Base-by-base conservation (phyloP, 1,139 yeast species). In the Kodamaea ohmeri region DNA sequence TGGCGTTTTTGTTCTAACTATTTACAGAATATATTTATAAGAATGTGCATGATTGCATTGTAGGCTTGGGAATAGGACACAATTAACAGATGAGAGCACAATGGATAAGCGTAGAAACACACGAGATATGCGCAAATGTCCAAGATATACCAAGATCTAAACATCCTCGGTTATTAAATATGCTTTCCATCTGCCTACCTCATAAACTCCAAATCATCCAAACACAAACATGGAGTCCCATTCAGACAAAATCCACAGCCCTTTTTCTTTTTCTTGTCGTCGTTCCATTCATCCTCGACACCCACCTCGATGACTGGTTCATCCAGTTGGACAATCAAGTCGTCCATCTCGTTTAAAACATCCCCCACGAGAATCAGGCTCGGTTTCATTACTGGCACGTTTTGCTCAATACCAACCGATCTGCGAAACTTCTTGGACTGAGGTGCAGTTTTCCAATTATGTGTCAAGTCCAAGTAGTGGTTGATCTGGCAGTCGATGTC, bases 171-270 rank as follows among this genome's bases (percentile, higher is more conserved):
- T n/a, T n/a, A n/a, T n/a, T n/a, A n/a, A n/a, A n/a, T n/a, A n/a
- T n/a, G n/a, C n/a, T n/a, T 24, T 24, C 8, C 28, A 8, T 27
- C 30, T n/a, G n/a, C n/a, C n/a, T n/a, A 27, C 20, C 30, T 17
- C 33, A 36, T 28, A 17, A 45, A 26, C 25, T 46, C 50, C 34
- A 46, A 37, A 22, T 48, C 51, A 43, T 62, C 74, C 36, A 67
- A 52, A 47, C 76, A 70, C 35, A 68, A 50, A 43, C 76, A 70
- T 7, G 71, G 65, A 0, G 66, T 65, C 36, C 63, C 73, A 39
- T 58, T 60, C 19, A 63, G 53, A 46, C 74, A 69, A 46, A 68
- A 70, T n/a, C 73, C 74, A 48, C 74, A 68, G 35, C 59, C 61
- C 29, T 49, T 31, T 39, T 52, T 53, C 42, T 46, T 47, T 28